Base-by-base conservation (phyloP, 495 filamentous ascomycete species). In the Aspergillus coremiiformis region DNA sequence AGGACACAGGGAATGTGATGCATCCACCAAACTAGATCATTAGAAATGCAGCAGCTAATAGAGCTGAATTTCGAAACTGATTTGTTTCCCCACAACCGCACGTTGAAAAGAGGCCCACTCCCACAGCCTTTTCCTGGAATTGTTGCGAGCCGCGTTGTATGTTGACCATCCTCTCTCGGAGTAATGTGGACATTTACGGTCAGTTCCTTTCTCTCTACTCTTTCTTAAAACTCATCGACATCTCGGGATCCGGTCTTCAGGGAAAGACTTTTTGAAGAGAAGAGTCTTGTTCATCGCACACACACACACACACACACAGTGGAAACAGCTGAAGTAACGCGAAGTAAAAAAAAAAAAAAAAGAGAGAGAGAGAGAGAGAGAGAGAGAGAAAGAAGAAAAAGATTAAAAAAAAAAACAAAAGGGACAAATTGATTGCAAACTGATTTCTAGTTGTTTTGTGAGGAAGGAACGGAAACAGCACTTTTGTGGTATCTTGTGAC, bases 1-100 rank as follows among this genome's bases (percentile, higher is more conserved):
- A 62, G 51, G 54, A 49, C 27, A 32, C 54, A 52, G 58, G 48
- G 32, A 57, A 67, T 67, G 63, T 67, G 65, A 67, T 57, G 53
- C 58, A 57, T 67, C 65, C 47, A 58, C 37, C 56, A 33, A 56
- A 42, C 60, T 55, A 51, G 51, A 57, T 48, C 41, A 51, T 59
- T 35, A 35, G 27, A 47, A 46, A 30, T 35, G 54, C 57, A 59
- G 57, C 42, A 42, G 51, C 58, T 56, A 54, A 55, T 23, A 52
- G 39, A 30, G 51, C 46, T 52, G 46, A 52, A 43, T 37, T 46
- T 50, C 42, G 33, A 51, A 49, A 47, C 47, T 32, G 52, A 41
- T 27, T 50, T 52, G 7, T 39, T 56, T 49, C 47, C 51, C 52
- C 53, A 56, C 55, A 47, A 41, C 55, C 46, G 55, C 59, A 62